Evolutionary conservation across 257 asterid genomes (phyloP).

Genomic region (Ilex asprella): DNA sequence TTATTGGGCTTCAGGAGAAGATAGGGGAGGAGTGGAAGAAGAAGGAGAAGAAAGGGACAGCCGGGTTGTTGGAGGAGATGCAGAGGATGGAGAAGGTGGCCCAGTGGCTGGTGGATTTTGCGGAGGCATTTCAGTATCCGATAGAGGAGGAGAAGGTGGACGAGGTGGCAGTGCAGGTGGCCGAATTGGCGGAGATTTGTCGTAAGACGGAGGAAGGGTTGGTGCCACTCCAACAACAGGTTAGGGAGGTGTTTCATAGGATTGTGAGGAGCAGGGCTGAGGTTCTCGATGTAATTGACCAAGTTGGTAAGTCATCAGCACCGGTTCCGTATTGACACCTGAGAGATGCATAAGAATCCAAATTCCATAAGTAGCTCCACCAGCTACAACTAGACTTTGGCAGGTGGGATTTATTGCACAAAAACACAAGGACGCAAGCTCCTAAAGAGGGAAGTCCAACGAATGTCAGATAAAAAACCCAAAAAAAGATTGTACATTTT

Average conservation of each 20-base stretch:
- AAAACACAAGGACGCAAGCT: too few species aligned
- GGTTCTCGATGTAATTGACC: conserved; percentile 75
- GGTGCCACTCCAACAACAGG: conserved; percentile 62
- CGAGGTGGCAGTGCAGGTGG: conserved; percentile 50
- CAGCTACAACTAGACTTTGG: too few species aligned
- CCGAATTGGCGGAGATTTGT: conserved; percentile 65
- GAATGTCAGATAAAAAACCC: too few species aligned
- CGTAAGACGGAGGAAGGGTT: conserved; percentile 76
- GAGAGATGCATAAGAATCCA: too few species aligned
- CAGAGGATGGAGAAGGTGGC: conserved; percentile 77
- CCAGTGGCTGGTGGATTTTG: conserved; percentile 43
- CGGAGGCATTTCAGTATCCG: conserved; percentile 56
- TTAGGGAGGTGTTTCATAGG: conserved; percentile 88
- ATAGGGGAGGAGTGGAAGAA: conserved; percentile 86
- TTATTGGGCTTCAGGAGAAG: conserved; percentile 62
- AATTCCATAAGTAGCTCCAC: too few species aligned
- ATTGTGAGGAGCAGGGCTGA: conserved; percentile 85
- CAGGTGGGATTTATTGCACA: too few species aligned
- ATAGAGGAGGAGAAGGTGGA: conserved; percentile 64
- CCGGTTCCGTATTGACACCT: conserved; percentile 52
- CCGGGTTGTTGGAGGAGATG: conserved; percentile 70
- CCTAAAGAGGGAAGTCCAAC: too few species aligned
- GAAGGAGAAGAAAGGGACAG: conserved; percentile 71
- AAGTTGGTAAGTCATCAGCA: conserved; percentile 44
- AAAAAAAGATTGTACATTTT: too few species aligned